Evolutionary conservation across 164 flowering plant species (phyloP).

Genomic region (Malania oleifera): DNA sequence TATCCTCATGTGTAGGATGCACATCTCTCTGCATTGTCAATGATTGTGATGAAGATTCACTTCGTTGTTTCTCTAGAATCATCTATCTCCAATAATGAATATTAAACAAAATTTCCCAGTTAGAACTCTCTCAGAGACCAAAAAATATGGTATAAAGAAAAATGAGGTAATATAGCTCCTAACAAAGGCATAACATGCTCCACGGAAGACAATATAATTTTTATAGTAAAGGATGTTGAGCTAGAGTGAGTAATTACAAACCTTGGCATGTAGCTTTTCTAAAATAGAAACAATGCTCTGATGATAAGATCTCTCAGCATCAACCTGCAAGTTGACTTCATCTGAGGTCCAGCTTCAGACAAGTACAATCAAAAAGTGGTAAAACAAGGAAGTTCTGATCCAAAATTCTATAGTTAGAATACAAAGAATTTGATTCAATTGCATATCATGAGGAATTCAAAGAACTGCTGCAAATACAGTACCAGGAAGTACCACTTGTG

Average conservation of each 20-base stretch:
- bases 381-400: not conserved
- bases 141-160: not conserved
- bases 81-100: slow-evolving; percentile 34
- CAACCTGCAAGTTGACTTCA: slow-evolving; percentile 40
- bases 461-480: no score
- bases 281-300: slow-evolving; percentile 40
- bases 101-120: slow-evolving; percentile 4
- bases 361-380: not conserved
- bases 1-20: slow-evolving; percentile 15
- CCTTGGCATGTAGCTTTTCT: slow-evolving; percentile 66
- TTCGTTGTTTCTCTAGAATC: slow-evolving; percentile 38
- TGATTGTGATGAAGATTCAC: slow-evolving; percentile 29
- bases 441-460: no score
- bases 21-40: slow-evolving; percentile 23
- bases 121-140: not conserved
- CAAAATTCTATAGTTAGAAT: not conserved
- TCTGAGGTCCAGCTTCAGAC: not conserved
- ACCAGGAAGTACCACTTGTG: no score
- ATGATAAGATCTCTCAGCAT: slow-evolving; percentile 80
- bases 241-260: no score
- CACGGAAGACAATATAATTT: no score
- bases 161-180: not conserved
- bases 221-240: no score
- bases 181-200: no score
- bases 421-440: not conserved